A percentile compares a stretch with the other conserved stretches of the same genome.
phyloP scores from a whole-genome alignment of 257 asterid species.

The Lavandula angustifolia region DNA sequence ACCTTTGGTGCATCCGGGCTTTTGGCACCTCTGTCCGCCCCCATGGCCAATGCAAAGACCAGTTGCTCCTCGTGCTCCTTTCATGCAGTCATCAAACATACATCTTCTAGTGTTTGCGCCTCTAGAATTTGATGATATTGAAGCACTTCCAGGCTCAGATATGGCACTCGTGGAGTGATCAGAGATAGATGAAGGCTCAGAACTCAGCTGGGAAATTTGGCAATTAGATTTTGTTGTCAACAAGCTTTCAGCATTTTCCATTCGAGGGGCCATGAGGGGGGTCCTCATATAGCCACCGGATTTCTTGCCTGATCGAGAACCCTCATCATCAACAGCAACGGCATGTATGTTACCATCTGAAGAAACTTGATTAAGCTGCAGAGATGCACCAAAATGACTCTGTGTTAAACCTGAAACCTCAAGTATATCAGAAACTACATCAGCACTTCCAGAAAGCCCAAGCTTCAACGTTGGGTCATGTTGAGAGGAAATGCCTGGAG shows the following conservation, averaged over 20 bases:
- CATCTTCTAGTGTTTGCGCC: slow-evolving; percentile 58
- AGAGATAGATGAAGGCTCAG: slow-evolving; percentile 64
- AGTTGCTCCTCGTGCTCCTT: slow-evolving; percentile 88
- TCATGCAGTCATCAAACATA: slow-evolving; percentile 58
- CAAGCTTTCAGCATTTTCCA: slow-evolving; percentile 34
- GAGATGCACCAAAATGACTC: slow-evolving; percentile 35
- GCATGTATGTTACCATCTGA: slow-evolving; percentile 34
- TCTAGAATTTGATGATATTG: slow-evolving; percentile 45
- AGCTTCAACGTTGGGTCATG: slow-evolving; percentile 64
- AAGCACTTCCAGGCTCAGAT: slow-evolving; percentile 54
- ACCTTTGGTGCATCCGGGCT: slow-evolving; percentile 77
- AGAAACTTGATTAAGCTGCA: slow-evolving; percentile 40
- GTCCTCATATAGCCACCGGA: slow-evolving; percentile 82
- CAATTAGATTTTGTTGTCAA: slow-evolving; percentile 37
- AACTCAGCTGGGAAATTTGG: slow-evolving; percentile 54
- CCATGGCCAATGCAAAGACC: slow-evolving; percentile 91
- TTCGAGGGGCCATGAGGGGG: slow-evolving; percentile 67
- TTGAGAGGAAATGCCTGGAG: slow-evolving; percentile 43
- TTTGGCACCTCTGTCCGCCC: slow-evolving; percentile 92
- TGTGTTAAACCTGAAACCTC: slow-evolving; percentile 51
- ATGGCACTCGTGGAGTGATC: slow-evolving; percentile 59
- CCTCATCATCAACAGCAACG: slow-evolving; percentile 66
- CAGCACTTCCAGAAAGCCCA: slow-evolving; percentile 60
- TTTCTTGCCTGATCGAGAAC: slow-evolving; percentile 81
- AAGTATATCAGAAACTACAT: slow-evolving; percentile 45